A percentile compares a stretch with the other conserved stretches of the same genome.
phyloP scores from a whole-genome alignment of 1,284 basidiomycete species.

The Mycocalia duriaeana region DNA sequence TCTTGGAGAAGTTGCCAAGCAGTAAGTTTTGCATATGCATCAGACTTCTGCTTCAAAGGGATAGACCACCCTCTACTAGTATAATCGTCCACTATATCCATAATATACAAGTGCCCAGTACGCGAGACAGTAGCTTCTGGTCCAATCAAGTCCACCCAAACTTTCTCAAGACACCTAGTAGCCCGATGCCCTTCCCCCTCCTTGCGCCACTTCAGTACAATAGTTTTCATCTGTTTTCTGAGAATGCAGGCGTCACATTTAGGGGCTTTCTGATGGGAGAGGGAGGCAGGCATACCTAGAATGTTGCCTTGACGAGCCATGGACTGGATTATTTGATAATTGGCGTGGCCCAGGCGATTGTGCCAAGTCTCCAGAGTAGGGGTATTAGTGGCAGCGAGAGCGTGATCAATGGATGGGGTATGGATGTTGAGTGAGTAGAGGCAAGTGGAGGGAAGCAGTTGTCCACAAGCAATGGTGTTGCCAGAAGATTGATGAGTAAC shows the following conservation, averaged over 20 bases:
- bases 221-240: conserved; percentile 15
- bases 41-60: conserved; percentile 20
- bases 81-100: conserved; percentile 33
- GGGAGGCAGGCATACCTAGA: conserved; percentile 23
- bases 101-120: conserved; percentile 23
- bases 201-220: conserved; percentile 14
- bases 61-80: conserved; percentile 24
- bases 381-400: conserved; percentile 1
- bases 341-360: conserved; percentile 24
- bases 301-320: conserved; percentile 18
- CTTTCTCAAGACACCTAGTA: conserved; percentile 15
- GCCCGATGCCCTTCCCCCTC: conserved; percentile 13
- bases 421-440: conserved; percentile 12
- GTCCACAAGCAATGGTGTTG: conserved; percentile 8
- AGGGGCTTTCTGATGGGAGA: conserved; percentile 3
- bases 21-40: conserved; percentile 15
- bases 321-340: conserved; percentile 16
- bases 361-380: conserved; percentile 25
- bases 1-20: conserved; percentile 20
- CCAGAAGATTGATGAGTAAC: conserved; percentile 8
- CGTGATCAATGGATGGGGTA: conserved; percentile 6
- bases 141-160: conserved; percentile 30
- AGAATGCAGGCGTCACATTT: conserved; percentile 15
- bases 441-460: conserved; percentile 4
- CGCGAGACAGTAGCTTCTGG: conserved; percentile 18